A percentile compares a stretch with the other conserved stretches of the same genome.
Conservation (phyloP, 768 basidiomycete species). For the Astraeus odoratus region DNA sequence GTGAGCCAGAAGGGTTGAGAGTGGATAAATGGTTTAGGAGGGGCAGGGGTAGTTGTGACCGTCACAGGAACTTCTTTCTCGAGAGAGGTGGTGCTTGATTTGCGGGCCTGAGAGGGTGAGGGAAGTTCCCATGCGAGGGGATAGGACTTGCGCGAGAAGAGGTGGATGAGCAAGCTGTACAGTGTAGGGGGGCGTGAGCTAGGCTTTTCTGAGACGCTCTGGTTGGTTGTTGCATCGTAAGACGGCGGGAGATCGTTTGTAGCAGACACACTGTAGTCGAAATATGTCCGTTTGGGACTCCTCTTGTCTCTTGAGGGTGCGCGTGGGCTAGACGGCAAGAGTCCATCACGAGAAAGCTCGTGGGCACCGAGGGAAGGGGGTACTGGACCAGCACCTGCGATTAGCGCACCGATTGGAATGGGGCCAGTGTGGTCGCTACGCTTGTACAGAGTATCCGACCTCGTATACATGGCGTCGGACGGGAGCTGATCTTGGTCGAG, state of each 20-base stretch:
- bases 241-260: background rate
- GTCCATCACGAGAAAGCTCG: constrained; percentile 1
- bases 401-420: background rate
- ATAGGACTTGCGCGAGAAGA: constrained; percentile 5
- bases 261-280: constrained; percentile 14
- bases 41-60: constrained; percentile 8
- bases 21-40: constrained; percentile 10
- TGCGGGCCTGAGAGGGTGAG: constrained; percentile 8
- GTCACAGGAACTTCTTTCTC: constrained; percentile 5
- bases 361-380: constrained; percentile 5
- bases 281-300: constrained; percentile 13
- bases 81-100: background rate
- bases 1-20: constrained; percentile 54
- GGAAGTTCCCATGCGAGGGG: constrained; percentile 17
- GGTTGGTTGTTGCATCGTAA: constrained; percentile 5
- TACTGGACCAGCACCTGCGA: background rate
- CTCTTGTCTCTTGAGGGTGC: constrained; percentile 12
- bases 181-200: background rate
- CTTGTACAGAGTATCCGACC: background rate
- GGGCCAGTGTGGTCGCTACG: background rate
- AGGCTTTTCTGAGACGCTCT: background rate
- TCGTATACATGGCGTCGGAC: background rate
- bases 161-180: background rate
- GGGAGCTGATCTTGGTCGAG: background rate
- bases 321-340: background rate